These are phyloP conservation scores for Immersiporthe knoxdaviesiana DNA, from an alignment of 2,329 filamentous ascomycete genomes.

Conservation along the genomic window DNA sequence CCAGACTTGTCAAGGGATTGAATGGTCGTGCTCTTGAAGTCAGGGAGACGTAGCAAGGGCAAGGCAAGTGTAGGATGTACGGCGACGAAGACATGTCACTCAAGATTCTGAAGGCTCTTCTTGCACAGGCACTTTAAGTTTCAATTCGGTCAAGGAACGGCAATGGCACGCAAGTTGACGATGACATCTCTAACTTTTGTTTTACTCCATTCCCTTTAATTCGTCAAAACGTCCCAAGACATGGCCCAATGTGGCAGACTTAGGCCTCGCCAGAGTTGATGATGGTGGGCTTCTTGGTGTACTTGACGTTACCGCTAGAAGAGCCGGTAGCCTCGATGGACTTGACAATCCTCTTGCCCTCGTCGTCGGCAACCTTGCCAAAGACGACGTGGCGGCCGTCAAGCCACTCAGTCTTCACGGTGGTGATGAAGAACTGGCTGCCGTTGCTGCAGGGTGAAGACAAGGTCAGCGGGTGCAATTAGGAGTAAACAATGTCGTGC, in stretches of 20 bases:
- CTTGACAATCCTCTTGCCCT: slow-evolving; percentile 58
- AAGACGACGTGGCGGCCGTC: slow-evolving; percentile 85
- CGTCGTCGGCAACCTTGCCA: slow-evolving; percentile 66
- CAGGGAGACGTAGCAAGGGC: background rate
- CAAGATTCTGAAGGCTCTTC: slow-evolving; percentile 16
- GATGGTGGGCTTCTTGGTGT: slow-evolving; percentile 62
- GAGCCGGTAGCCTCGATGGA: slow-evolving; percentile 65
- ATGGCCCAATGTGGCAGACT: slow-evolving; percentile 31
- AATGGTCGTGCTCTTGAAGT: background rate
- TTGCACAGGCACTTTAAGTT: slow-evolving; percentile 3
- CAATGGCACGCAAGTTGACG: slow-evolving; percentile 9
- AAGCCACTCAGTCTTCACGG: slow-evolving; percentile 84
- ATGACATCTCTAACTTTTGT: slow-evolving; percentile 4
- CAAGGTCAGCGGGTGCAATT: slow-evolving; percentile 3
- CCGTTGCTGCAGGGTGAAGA: slow-evolving; percentile 74
- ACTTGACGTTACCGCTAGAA: slow-evolving; percentile 58
- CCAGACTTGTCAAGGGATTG: background rate
- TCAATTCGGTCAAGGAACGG: slow-evolving; percentile 11
- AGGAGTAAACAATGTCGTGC: no score
- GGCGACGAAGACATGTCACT: background rate
- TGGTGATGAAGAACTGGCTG: slow-evolving; percentile 97
- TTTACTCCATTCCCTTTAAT: background rate
- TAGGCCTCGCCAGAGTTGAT: slow-evolving; percentile 56
- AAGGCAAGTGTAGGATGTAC: background rate
- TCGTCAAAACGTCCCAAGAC: slow-evolving; percentile 13